Conservation (phyloP, 139 green algal species). For the Chlorokybus atmophyticus region DNA sequence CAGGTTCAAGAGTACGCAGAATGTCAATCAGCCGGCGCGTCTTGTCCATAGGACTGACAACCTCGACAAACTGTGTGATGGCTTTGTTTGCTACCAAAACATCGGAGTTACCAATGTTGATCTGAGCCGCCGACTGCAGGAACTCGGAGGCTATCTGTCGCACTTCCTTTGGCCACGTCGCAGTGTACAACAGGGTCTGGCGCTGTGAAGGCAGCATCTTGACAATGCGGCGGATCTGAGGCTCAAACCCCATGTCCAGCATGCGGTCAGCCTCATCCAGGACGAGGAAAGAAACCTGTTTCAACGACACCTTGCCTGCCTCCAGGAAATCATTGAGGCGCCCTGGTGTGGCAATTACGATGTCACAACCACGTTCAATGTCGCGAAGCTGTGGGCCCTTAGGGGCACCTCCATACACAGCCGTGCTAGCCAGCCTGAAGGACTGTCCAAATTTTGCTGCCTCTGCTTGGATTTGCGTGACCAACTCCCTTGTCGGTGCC, state of each 20-base stretch:
- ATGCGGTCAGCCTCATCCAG: constrained; percentile 90
- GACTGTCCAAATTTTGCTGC: constrained; percentile 79
- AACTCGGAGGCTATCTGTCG: constrained; percentile 26
- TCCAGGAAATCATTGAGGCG: constrained; percentile 87
- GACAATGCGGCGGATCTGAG: constrained; percentile 54
- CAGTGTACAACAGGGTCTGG: constrained; percentile 40
- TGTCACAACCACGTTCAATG: constrained; percentile 52
- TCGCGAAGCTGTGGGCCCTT: constrained; percentile 73
- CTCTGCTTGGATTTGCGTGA: constrained; percentile 83
- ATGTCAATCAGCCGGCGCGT: constrained; percentile 44
- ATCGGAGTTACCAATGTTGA: constrained; percentile 83
- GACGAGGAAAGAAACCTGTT: constrained; percentile 64
- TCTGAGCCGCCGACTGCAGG: constrained; percentile 46
- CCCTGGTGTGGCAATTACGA: constrained; percentile 81
- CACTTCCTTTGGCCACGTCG: constrained; percentile 40
- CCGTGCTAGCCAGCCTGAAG: constrained; percentile 42
- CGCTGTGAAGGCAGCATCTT: neutral
- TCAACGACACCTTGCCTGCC: constrained; percentile 48
- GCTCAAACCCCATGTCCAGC: constrained; percentile 93
- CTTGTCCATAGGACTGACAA: constrained; percentile 49
- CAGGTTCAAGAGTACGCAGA: constrained; percentile 42
- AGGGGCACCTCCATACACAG: constrained; percentile 77
- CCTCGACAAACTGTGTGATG: constrained; percentile 61
- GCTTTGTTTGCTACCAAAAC: constrained; percentile 80
- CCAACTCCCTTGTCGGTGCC: constrained; percentile 85